These are phyloP conservation scores for Epichloe scottii DNA, from an alignment of 2,329 filamentous ascomycete genomes.

Conservation along the genomic window DNA sequence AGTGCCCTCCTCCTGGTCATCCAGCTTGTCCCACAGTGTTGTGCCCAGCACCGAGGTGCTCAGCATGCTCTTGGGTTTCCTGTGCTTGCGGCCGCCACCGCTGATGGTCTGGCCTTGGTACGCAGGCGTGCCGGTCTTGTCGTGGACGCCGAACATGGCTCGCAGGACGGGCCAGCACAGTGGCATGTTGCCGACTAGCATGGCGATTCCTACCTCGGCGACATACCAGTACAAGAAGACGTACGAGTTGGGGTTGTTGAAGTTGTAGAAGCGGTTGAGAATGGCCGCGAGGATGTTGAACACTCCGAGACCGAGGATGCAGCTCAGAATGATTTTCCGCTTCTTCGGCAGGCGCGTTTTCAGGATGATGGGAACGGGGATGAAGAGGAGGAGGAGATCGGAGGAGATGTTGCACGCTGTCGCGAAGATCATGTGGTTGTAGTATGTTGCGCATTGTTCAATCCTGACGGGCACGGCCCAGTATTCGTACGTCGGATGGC, in stretches of 20 bases:
- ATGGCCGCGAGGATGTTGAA: constrained; percentile 44
- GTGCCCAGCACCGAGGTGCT: constrained; percentile 10
- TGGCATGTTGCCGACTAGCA: constrained; percentile 48
- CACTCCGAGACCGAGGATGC: constrained; percentile 43
- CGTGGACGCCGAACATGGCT: constrained; percentile 20
- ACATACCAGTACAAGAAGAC: constrained; percentile 50
- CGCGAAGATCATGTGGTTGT: constrained; percentile 33
- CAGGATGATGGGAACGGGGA: constrained; percentile 32
- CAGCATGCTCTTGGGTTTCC: constrained; percentile 7
- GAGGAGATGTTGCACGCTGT: constrained; percentile 35
- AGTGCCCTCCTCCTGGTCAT: constrained; percentile 13
- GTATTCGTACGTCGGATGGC: constrained; percentile 37
- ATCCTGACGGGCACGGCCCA: constrained; percentile 34
- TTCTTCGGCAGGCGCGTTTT: constrained; percentile 24
- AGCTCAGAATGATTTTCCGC: constrained; percentile 39
- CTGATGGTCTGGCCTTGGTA: constrained; percentile 12
- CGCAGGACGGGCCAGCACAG: constrained; percentile 46
- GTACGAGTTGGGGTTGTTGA: constrained; percentile 40
- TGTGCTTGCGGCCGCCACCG: constrained; percentile 6
- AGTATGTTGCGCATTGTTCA: constrained; percentile 32
- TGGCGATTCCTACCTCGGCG: constrained; percentile 44
- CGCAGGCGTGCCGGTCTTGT: constrained; percentile 12
- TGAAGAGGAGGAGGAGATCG: constrained; percentile 30
- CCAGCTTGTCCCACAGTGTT: constrained; percentile 18
- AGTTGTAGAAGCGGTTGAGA: constrained; percentile 50